Conservation (phyloP, 345 rosid genomes). For the Jatropha curcas region DNA sequence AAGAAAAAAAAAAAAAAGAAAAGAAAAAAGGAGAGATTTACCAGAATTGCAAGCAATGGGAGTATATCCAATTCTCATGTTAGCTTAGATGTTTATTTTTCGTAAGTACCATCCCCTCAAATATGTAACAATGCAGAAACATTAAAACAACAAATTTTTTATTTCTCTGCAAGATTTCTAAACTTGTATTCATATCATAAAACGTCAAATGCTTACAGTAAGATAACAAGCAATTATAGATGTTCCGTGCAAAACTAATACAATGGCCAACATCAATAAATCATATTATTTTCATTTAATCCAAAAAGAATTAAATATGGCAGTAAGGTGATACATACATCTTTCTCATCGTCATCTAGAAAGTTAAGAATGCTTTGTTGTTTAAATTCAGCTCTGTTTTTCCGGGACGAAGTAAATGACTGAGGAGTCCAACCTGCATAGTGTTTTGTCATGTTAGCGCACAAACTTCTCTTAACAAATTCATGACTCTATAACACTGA, state of each 20-base stretch:
- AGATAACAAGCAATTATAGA: background rate
- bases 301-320: background rate
- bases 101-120: background rate
- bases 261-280: no score
- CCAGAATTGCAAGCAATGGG: background rate
- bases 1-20: background rate
- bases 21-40: no score
- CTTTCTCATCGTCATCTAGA: constrained; percentile 89
- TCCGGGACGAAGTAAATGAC: constrained; percentile 85
- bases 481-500: background rate
- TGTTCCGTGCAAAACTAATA: background rate
- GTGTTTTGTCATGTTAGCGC: background rate
- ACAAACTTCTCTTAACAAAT: background rate
- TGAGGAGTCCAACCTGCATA: constrained; percentile 91
- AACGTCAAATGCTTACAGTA: background rate
- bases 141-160: background rate
- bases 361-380: constrained; percentile 81
- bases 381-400: constrained; percentile 87
- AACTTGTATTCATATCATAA: background rate
- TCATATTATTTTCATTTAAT: background rate
- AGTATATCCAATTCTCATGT: background rate
- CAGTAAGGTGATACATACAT: constrained; percentile 45
- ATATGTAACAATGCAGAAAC: background rate
- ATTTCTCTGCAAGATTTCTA: background rate
- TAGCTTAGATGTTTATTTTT: background rate